phyloP scores from a whole-genome alignment of 1,139 yeast species.

The Yamadazyma jaroonii region DNA sequence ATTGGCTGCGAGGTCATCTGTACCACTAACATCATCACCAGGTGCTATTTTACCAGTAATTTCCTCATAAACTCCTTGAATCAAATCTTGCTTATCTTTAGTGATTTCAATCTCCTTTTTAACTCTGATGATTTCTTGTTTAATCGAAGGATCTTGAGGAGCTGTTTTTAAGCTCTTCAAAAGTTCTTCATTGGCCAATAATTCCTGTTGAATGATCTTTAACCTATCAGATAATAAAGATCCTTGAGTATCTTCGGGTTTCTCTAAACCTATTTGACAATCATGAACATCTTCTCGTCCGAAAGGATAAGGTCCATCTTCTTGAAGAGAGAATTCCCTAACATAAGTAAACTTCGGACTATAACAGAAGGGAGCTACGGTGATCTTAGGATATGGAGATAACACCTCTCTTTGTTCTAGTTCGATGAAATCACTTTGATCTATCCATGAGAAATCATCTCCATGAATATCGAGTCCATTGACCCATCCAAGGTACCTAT shows the following conservation, averaged over 20 bases:
- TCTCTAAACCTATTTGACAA: conserved; percentile 59
- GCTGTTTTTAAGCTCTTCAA: conserved; percentile 19
- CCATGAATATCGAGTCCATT: conserved; percentile 36
- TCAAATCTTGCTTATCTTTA: conserved; percentile 11
- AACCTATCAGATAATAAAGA: conserved; percentile 39
- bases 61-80: conserved; percentile 14
- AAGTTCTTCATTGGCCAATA: conserved; percentile 33
- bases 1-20: conserved; percentile 9
- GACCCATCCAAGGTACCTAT: conserved; percentile 17
- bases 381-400: conserved; percentile 54
- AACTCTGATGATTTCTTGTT: conserved; percentile 8
- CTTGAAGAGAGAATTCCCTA: conserved; percentile 53
- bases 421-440: conserved; percentile 77
- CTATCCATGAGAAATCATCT: conserved; percentile 68
- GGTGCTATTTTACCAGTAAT: conserved; percentile 10
- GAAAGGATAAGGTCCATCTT: conserved; percentile 58
- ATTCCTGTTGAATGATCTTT: conserved; percentile 42
- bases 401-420: conserved; percentile 52
- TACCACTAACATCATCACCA: conserved; percentile 5
- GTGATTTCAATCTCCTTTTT: conserved; percentile 7
- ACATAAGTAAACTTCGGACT: conserved; percentile 78
- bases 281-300: conserved; percentile 66
- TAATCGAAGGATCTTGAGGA: conserved; percentile 6
- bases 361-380: conserved; percentile 61
- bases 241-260: conserved; percentile 55